These are phyloP conservation scores for Skeletonema costatum DNA, from an alignment of 108 stramenopile genomes.

Conservation along the genomic window DNA sequence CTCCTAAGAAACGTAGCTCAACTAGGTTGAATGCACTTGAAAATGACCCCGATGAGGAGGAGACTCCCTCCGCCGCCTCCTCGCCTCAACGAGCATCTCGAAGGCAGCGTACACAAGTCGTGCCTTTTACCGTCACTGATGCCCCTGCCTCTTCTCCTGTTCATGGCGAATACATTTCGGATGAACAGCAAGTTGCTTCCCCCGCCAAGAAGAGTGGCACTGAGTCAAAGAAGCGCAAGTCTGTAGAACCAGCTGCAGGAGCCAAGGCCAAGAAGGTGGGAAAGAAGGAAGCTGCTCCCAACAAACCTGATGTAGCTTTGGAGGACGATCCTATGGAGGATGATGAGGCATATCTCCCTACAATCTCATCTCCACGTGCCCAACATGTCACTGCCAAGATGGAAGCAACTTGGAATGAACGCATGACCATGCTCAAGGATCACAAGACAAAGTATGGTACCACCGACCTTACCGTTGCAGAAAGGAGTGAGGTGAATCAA, in stretches of 20 bases:
- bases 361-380: background rate
- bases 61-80: background rate
- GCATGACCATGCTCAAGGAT: constrained; percentile 10
- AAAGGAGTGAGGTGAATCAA: background rate
- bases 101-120: background rate
- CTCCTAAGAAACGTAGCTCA: background rate
- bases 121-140: background rate
- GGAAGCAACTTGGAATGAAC: constrained; percentile 6
- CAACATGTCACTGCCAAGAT: background rate
- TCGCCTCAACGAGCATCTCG: background rate
- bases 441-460: constrained; percentile 22
- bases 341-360: background rate
- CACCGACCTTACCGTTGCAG: background rate
- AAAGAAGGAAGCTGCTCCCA: background rate
- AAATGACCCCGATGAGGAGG: background rate
- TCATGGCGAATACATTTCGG: background rate
- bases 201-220: background rate
- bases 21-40: background rate
- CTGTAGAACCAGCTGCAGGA: background rate
- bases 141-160: background rate
- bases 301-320: background rate
- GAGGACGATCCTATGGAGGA: background rate
- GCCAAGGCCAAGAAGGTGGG: background rate
- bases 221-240: background rate
- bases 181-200: background rate